Evolutionary conservation across 129 eudicot genomes (phyloP).

Genomic region (Ambrosia artemisiifolia): DNA sequence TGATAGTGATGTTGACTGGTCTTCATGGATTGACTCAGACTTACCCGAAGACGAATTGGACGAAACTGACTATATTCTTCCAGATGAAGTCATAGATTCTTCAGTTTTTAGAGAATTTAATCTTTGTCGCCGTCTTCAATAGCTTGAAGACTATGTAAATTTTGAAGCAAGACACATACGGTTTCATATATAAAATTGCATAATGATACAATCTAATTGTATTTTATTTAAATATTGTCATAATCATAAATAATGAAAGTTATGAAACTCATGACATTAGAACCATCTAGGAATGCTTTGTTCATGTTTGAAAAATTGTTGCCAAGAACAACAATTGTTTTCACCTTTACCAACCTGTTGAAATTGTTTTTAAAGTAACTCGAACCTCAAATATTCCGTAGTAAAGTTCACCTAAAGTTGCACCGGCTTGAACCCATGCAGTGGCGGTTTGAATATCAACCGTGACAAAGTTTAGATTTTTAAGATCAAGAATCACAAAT

Average conservation of each 20-base stretch:
- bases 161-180: constrained; percentile 4
- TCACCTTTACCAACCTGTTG: constrained; percentile 32
- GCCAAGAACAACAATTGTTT: constrained; percentile 31
- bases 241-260: neutral
- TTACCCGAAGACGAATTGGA: constrained; percentile 54
- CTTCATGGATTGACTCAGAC: constrained; percentile 57
- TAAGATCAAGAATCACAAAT: constrained; percentile 38
- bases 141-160: constrained; percentile 1
- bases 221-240: neutral
- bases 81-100: constrained; percentile 41
- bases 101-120: constrained; percentile 39
- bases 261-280: constrained; percentile 16
- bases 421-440: constrained; percentile 49
- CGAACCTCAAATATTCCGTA: constrained; percentile 27
- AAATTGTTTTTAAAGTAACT: constrained; percentile 27
- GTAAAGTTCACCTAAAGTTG: constrained; percentile 41
- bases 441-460: constrained; percentile 29
- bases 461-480: constrained; percentile 27
- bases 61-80: constrained; percentile 48
- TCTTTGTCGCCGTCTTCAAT: constrained; percentile 37
- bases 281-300: constrained; percentile 33
- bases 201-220: constrained; percentile 5
- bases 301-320: constrained; percentile 42
- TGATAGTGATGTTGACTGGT: constrained; percentile 58
- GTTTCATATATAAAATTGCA: neutral